phyloP scores from a whole-genome alignment of 2,329 filamentous ascomycete species.

The Podosphaera xanthii region DNA sequence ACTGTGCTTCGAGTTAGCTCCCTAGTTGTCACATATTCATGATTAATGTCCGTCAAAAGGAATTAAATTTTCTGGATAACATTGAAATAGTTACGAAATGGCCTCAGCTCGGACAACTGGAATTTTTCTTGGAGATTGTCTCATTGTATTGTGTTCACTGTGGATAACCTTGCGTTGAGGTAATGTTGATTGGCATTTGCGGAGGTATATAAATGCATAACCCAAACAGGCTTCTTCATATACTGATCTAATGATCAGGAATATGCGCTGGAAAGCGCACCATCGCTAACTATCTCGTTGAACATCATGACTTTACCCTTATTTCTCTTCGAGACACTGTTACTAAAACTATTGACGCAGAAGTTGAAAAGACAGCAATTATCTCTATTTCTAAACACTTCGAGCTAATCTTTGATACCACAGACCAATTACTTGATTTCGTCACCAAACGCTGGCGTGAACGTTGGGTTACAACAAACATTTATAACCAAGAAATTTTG shows the following conservation, averaged over 20 bases:
- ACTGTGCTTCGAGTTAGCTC: no score
- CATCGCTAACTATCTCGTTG: conserved; percentile 67
- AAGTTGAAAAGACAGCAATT: background rate
- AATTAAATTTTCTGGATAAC: no score
- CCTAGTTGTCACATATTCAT: no score
- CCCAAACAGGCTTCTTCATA: background rate
- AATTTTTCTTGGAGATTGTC: no score
- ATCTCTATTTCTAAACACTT: background rate
- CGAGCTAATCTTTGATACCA: conserved; percentile 29
- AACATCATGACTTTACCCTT: conserved; percentile 60
- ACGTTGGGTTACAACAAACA: conserved; percentile 68
- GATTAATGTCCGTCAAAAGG: no score
- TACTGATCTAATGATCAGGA: conserved; percentile 26
- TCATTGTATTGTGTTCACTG: no score
- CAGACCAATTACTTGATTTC: conserved; percentile 54
- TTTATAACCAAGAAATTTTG: conserved; percentile 48
- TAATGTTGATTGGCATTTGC: conserved; percentile 57
- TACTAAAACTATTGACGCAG: background rate
- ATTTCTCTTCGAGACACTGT: conserved; percentile 30
- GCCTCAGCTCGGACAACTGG: no score
- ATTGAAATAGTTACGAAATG: no score
- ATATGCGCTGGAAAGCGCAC: conserved; percentile 87
- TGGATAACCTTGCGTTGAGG: no score
- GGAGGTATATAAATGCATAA: conserved; percentile 27
- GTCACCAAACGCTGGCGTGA: conserved; percentile 68